These are phyloP conservation scores for Verbena officinalis DNA, from an alignment of 257 asterid genomes.

Conservation along the genomic window DNA sequence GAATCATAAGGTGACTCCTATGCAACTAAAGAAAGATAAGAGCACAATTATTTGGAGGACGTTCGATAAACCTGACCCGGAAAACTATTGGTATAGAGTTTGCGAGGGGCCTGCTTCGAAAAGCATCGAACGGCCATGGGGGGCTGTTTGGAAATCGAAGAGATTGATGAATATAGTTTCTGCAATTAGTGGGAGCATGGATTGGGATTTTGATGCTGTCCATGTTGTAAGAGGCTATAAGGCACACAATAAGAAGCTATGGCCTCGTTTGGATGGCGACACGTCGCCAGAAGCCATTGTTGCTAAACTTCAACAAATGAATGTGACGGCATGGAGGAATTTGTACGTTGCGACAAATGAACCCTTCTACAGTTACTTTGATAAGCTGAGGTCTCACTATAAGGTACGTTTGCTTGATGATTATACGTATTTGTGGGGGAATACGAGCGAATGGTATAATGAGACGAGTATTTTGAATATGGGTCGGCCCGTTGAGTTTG, in stretches of 20 bases:
- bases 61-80: constrained; percentile 81
- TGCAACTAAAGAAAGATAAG: constrained; percentile 71
- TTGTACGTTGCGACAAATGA: constrained; percentile 89
- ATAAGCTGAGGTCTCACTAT: constrained; percentile 90
- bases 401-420: constrained; percentile 91
- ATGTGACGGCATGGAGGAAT: constrained; percentile 73
- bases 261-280: constrained; percentile 89
- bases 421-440: constrained; percentile 78
- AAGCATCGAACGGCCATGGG: constrained; percentile 85
- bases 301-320: constrained; percentile 54
- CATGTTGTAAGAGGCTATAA: constrained; percentile 91
- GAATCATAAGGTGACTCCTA: constrained; percentile 68
- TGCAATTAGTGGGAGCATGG: constrained; percentile 94
- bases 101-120: constrained; percentile 91
- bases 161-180: constrained; percentile 89
- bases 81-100: constrained; percentile 93
- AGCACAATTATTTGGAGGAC: constrained; percentile 79
- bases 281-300: constrained; percentile 87
- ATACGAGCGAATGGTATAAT: constrained; percentile 89
- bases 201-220: constrained; percentile 95
- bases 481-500: constrained; percentile 78
- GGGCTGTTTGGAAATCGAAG: constrained; percentile 87
- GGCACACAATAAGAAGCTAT: constrained; percentile 67
- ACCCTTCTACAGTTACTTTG: constrained; percentile 82
- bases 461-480: constrained; percentile 70